These are phyloP conservation scores for Boletus coccyginus DNA, from an alignment of 768 basidiomycete genomes.

Conservation along the genomic window DNA sequence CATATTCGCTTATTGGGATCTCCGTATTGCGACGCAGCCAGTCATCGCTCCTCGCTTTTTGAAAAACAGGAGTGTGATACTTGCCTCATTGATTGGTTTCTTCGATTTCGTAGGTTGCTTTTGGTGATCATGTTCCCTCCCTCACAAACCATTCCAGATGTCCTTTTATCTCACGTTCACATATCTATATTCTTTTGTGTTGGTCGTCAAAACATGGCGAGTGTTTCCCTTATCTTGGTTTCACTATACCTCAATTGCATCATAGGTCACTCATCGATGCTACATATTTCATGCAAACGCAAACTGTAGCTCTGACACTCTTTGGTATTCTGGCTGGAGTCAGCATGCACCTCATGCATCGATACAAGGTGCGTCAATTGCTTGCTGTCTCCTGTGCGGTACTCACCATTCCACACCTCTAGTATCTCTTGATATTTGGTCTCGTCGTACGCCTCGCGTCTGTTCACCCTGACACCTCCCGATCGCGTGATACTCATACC, in stretches of 20 bases:
- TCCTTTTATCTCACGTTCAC: slow-evolving; percentile 69
- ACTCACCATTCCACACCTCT: neutral
- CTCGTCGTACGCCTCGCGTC: slow-evolving; percentile 55
- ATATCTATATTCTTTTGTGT: slow-evolving; percentile 70
- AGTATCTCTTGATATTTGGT: slow-evolving; percentile 53
- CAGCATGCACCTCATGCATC: slow-evolving; percentile 48
- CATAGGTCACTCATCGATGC: slow-evolving; percentile 51
- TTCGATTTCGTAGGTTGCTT: slow-evolving; percentile 50
- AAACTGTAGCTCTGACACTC: slow-evolving; percentile 58
- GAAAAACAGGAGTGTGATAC: slow-evolving; percentile 54
- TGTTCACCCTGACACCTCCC: slow-evolving; percentile 7
- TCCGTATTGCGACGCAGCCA: slow-evolving; percentile 51
- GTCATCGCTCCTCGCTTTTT: slow-evolving; percentile 61
- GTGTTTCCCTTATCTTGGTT: neutral
- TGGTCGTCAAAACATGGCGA: slow-evolving; percentile 50
- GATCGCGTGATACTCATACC: neutral
- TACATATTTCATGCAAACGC: slow-evolving; percentile 64
- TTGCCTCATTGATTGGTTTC: slow-evolving; percentile 59
- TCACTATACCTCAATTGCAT: slow-evolving; percentile 4
- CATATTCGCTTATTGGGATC: slow-evolving; percentile 45
- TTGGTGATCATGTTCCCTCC: neutral
- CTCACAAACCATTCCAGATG: slow-evolving; percentile 34
- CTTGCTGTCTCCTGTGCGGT: neutral
- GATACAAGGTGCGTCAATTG: slow-evolving; percentile 47
- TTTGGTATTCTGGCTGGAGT: slow-evolving; percentile 62